phyloP scores from a whole-genome alignment of 345 rosid species.

The Boechera divaricarpa region DNA sequence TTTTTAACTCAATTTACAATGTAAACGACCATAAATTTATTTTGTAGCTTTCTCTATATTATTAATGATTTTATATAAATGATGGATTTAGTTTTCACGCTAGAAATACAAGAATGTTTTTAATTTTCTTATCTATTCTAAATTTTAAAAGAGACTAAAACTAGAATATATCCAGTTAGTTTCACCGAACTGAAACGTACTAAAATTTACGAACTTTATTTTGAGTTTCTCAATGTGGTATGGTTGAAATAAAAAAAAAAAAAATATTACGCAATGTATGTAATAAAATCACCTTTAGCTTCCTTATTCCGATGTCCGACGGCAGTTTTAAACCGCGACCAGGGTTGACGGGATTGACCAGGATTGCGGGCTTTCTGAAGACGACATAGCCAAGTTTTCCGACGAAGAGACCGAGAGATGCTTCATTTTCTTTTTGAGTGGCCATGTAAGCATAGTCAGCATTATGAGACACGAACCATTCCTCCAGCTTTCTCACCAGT shows the following conservation, averaged over 20 bases:
- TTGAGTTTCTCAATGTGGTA: not conserved
- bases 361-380: conserved; percentile 68
- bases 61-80: not conserved
- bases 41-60: not conserved
- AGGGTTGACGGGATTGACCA: conserved; percentile 68
- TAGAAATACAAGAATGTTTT: not conserved
- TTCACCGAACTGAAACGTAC: too few relatives aligned
- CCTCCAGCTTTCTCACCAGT: conserved; percentile 65
- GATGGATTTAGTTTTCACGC: not conserved
- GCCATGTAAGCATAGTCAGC: conserved; percentile 82
- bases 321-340: conserved; percentile 41
- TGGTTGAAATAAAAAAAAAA: not conserved
- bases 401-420: conserved; percentile 64
- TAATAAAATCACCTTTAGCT: conserved; percentile 46
- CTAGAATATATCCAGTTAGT: not conserved
- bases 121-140: not conserved
- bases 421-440: conserved; percentile 70
- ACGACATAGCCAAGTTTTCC: conserved; percentile 54
- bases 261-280: not conserved
- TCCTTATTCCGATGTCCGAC: conserved; percentile 49
- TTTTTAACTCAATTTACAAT: too few relatives aligned
- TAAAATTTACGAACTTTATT: not conserved
- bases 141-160: not conserved
- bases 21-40: too few relatives aligned
- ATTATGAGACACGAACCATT: conserved; percentile 65